Conservation (phyloP, 2,329 filamentous ascomycete species). For the Neofusicoccum umdonicola region DNA sequence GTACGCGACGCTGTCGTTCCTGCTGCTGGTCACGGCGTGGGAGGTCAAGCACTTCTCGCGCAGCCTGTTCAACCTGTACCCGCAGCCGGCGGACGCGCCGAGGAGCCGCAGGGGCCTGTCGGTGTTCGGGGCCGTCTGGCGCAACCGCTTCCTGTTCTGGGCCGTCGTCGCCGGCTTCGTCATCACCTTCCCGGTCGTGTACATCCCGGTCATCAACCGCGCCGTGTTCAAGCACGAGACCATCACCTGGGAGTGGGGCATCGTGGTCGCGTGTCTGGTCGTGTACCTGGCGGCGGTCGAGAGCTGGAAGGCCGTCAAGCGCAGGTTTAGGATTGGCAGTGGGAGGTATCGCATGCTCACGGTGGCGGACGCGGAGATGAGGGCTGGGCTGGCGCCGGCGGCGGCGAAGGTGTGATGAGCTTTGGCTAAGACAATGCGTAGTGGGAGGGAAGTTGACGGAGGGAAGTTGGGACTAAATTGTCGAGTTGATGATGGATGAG, state of each 20-base stretch:
- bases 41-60: constrained; percentile 48
- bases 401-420: not conserved
- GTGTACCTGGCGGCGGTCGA: constrained; percentile 44
- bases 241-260: constrained; percentile 48
- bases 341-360: constrained; percentile 31
- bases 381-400: constrained; percentile 25
- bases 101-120: constrained; percentile 22
- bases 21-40: constrained; percentile 48
- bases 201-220: constrained; percentile 45
- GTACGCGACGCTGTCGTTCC: constrained; percentile 44
- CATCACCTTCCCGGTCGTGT: constrained; percentile 46
- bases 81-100: constrained; percentile 24
- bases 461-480: constrained; percentile 8
- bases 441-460: not conserved
- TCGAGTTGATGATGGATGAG: not conserved
- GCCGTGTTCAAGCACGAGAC: constrained; percentile 46
- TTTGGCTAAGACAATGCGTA: too few species aligned
- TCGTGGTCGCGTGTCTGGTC: constrained; percentile 41
- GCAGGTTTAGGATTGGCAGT: constrained; percentile 34
- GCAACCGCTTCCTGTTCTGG: constrained; percentile 47
- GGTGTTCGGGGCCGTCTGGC: constrained; percentile 39
- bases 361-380: constrained; percentile 36
- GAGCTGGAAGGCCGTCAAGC: constrained; percentile 47
- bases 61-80: constrained; percentile 47
- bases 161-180: constrained; percentile 41